Evolutionary conservation across 441 rosid genomes (phyloP).

Genomic region (Populus hybrid): DNA sequence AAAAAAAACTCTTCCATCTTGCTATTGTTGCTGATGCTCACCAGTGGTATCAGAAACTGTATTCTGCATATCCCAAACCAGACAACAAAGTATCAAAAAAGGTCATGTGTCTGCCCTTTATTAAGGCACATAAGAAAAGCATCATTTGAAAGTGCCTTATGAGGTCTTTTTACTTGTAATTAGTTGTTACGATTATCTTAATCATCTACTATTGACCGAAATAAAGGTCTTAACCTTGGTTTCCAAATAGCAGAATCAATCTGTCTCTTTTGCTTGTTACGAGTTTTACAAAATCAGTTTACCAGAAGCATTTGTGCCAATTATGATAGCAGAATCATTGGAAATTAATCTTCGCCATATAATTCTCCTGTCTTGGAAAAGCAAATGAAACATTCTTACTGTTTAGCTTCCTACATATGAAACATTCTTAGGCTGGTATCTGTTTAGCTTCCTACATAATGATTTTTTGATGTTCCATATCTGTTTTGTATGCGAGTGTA

Average conservation of each 20-base stretch:
- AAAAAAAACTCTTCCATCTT: no score
- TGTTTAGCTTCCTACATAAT: background rate
- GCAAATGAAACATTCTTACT: background rate
- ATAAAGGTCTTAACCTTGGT: background rate
- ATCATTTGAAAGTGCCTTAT: background rate
- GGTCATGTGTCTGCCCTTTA: background rate
- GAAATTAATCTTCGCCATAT: no score
- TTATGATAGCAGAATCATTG: background rate
- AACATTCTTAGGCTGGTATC: background rate
- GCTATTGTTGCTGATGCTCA: no score
- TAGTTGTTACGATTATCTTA: background rate
- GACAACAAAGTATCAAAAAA: no score
- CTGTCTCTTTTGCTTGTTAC: background rate
- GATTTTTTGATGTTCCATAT: background rate
- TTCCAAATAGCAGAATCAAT: background rate
- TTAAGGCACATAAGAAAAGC: background rate
- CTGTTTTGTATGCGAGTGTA: background rate
- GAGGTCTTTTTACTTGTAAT: background rate
- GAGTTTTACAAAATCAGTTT: background rate
- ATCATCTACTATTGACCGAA: no score
- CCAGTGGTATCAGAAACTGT: no score
- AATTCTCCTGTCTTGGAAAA: background rate
- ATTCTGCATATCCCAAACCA: no score
- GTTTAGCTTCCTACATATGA: no score
- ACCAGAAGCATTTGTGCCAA: background rate